Evolutionary conservation across 768 basidiomycete species (phyloP).

Genomic region (Exsudoporus frostii): DNA sequence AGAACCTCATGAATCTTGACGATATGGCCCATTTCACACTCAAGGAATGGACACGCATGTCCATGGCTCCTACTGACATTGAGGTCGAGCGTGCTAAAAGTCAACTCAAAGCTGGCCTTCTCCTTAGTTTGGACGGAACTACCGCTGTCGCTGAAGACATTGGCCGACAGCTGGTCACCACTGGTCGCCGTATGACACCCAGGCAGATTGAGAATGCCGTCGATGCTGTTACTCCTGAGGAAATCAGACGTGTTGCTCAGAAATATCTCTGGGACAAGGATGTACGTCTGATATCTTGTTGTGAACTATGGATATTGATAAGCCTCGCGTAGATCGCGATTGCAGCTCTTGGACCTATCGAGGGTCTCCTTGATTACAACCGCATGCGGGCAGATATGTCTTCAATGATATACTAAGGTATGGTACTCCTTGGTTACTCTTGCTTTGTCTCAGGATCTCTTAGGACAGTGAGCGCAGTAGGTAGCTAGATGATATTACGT

Average conservation of each 20-base stretch:
- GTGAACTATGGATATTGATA: conserved; percentile 1
- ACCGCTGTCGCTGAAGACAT: conserved; percentile 98
- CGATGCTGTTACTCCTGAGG: conserved; percentile 81
- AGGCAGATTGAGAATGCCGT: conserved; percentile 92
- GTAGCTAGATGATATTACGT: conserved; percentile 22
- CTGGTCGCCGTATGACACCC: conserved; percentile 84
- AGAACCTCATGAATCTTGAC: conserved; percentile 92
- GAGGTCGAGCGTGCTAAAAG: conserved; percentile 98
- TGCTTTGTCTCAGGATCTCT: neutral
- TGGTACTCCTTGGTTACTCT: neutral
- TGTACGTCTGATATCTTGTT: conserved; percentile 43
- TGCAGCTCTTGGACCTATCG: conserved; percentile 85
- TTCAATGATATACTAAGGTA: conserved; percentile 63
- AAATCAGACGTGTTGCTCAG: conserved; percentile 92
- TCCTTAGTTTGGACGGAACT: conserved; percentile 91
- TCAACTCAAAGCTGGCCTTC: conserved; percentile 92
- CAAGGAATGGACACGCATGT: conserved; percentile 95
- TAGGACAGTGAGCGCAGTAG: neutral
- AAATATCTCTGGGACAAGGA: conserved; percentile 98
- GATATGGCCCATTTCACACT: conserved; percentile 93
- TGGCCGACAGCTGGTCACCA: conserved; percentile 95
- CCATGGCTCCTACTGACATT: conserved; percentile 72
- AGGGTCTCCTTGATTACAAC: conserved; percentile 94
- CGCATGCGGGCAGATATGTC: conserved; percentile 83
- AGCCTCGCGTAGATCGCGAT: conserved; percentile 60